Base-by-base conservation (phyloP, 2,329 filamentous ascomycete genomes). In the Chaetomiaceae sp. region DNA sequence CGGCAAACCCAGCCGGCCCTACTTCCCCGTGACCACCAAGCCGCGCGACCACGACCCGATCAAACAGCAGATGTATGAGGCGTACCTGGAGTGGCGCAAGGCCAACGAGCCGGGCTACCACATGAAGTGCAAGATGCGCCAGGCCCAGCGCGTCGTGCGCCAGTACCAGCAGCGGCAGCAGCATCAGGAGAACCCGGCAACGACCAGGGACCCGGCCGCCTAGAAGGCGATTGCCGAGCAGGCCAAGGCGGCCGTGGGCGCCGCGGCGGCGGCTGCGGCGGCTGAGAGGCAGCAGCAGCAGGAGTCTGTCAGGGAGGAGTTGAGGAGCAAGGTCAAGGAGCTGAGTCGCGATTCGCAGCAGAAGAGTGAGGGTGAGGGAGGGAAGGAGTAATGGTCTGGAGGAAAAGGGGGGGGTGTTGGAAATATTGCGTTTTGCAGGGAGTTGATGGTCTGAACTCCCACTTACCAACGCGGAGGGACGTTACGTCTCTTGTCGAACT, bases 31-130 rank as follows among this genome's bases (percentile, higher is more conserved):
- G 10, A 59, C 55, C 3, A 49, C 50, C 20, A 74, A 74, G 54
- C 71, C 71, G 9, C 63, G 62, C 4, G 55, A 59, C 24, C 69
- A 69, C 37, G 60, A 73, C 48, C 58, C 71, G 11, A 47, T 56
- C 36, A 63, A 64, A 20, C 72, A 74, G 56, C 68, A 70, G 48
- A 61, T 64, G 48, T 74, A 74, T 55, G 71, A 74, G 58, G 68
- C 64, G 29, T 74, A 66, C 52, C 67, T 74, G 27, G 71, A 74
- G 56, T 72, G 67, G 66, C 67, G 70, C 46, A 74, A 74, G 51
- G 68, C 68, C 18, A 67, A 68, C 38, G 68, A 73, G 52, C 71
- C 71, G 6, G 70, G 69, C 2, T 74, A 74, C 52, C 71, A 72
- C 19, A 52, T 68, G 48, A 62, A 67, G 52, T 74, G 72, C 59